Evolutionary conservation across 352 stramenopile genomes (phyloP), one percentile per base, ranked within the genome.

Genomic region (Globisporangium mamillatum): DNA sequence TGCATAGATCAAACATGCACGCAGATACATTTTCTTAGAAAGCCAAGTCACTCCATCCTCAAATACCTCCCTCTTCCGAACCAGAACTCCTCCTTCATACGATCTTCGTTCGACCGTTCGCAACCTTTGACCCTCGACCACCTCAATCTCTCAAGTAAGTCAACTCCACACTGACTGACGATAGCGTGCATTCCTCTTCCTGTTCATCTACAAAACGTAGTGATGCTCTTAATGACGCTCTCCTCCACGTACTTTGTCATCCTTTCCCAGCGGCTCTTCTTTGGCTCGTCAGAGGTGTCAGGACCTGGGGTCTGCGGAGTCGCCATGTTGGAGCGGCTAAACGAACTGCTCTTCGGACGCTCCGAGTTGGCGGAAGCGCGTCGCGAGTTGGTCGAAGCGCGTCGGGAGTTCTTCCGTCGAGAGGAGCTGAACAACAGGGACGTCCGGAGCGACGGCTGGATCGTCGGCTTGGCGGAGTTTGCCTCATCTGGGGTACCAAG

Each of bases 351-450:
- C 4, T 50, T 50, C 16, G 41, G 41, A n/a, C 4, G 41, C 16
- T 62, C 36, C 20, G 56, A 48, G 8, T 32, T 25, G 4, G 32
- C 20, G 1, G 56, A 62, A 20, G 32, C 36, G 34, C 56, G 34
- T 34, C 34, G 46, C 22, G n/a, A 12, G 50, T 48, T 44, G 3
- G 56, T 50, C 1, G 56, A 62, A 8, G 32, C 36, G 56, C 32
- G 56, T 50, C 56, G 44, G 3, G 20, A n/a, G 22, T 25, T 18
- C 25, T 52, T 52, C 56, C 20, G 14, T 22, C 20, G 29, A 10
- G 56, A 62, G 8, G 56, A 62, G 8, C 34, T 62, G 20, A 62
- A 62, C 7, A 62, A 18, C 20, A 62, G 14, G 0, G 56, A 62
- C 6, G 34, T n/a, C 2, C 6, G 56, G 9, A 62, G 6, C 7